Conservation (phyloP, 495 filamentous ascomycete species). For the Neurospora cerealis region DNA sequence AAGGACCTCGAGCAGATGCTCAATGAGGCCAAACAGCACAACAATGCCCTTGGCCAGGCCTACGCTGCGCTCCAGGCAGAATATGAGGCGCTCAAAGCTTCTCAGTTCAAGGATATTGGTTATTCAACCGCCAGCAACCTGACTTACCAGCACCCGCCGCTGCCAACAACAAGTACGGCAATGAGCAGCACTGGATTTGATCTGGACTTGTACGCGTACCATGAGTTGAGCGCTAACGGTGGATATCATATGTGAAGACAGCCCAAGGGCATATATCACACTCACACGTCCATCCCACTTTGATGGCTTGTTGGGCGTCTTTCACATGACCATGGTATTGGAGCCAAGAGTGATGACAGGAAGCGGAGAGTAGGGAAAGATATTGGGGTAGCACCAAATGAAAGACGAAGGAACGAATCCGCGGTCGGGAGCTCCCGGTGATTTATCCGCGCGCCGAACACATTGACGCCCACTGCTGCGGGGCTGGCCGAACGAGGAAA, state of each 20-base stretch:
- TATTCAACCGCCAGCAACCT: constrained; percentile 9
- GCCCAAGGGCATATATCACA: neutral
- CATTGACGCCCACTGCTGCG: neutral
- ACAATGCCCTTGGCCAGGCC: constrained; percentile 31
- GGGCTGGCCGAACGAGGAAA: neutral
- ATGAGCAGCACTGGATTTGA: constrained; percentile 15
- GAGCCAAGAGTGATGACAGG: neutral
- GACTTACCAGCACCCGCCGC: constrained; percentile 10
- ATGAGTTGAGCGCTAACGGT: constrained; percentile 12
- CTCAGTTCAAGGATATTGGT: constrained; percentile 14
- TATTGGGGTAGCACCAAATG: neutral
- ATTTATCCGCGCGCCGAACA: neutral
- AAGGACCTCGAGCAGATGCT: constrained; percentile 74
- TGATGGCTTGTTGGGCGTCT: neutral
- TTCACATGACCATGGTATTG: neutral
- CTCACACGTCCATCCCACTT: neutral
- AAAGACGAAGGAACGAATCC: neutral
- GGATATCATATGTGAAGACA: neutral
- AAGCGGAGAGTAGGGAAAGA: neutral
- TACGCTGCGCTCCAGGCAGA: constrained; percentile 32
- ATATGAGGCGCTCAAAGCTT: constrained; percentile 28
- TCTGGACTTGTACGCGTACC: constrained; percentile 20
- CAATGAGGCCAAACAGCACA: constrained; percentile 38
- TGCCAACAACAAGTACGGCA: constrained; percentile 5
- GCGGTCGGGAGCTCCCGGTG: neutral